A percentile compares a stretch with the other conserved stretches of the same genome.
Conservation (phyloP, 1,284 basidiomycete species). For the Ganoderma multipileum region DNA sequence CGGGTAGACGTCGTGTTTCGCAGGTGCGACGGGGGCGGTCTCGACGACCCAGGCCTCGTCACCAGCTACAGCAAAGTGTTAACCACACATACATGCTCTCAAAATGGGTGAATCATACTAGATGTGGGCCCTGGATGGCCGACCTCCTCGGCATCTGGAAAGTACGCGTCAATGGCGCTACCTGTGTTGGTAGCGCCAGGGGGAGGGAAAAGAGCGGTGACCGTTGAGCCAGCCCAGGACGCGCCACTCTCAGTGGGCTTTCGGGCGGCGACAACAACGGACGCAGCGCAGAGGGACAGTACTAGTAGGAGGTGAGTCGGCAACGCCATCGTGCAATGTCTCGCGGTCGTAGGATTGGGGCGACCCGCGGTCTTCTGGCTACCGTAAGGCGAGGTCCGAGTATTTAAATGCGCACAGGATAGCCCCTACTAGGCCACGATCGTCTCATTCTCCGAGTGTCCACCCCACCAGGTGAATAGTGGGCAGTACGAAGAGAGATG, state of each 20-base stretch:
- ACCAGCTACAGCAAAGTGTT: conserved; percentile 24
- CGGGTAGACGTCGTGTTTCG: conserved; percentile 35
- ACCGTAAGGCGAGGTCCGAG: background rate
- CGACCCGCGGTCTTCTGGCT: background rate
- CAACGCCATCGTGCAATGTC: background rate
- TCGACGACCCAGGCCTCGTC: conserved; percentile 38
- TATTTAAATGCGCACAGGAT: background rate
- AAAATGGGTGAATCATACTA: conserved; percentile 27
- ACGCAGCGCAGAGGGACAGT: background rate
- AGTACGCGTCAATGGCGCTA: conserved; percentile 34
- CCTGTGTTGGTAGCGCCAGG: conserved; percentile 30
- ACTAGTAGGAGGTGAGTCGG: background rate
- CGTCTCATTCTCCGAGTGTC: background rate
- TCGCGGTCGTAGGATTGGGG: background rate
- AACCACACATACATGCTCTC: background rate
- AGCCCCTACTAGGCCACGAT: background rate
- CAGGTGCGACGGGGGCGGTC: conserved; percentile 36
- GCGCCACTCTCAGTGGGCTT: conserved; percentile 25
- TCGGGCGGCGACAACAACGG: background rate
- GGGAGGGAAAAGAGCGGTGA: conserved; percentile 38
- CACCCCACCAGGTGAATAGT: background rate
- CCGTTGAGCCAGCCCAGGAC: conserved; percentile 37
- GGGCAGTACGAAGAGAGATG: background rate
- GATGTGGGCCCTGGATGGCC: conserved; percentile 42
- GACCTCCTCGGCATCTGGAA: conserved; percentile 37